phyloP scores from a whole-genome alignment of 1,139 yeast genomes.

The Geotrichum australiense region DNA sequence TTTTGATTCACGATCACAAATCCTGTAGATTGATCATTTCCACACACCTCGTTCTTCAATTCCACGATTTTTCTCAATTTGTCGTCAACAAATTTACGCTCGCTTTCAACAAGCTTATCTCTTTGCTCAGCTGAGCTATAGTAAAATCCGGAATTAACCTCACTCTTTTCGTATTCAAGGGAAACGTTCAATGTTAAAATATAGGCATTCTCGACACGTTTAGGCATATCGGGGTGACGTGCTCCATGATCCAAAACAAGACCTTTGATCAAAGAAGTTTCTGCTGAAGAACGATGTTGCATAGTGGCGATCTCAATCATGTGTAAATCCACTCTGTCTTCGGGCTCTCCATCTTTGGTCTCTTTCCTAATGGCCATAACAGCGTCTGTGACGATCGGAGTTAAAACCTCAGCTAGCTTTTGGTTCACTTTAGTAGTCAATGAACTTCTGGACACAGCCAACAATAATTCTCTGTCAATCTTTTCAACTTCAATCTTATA shows the following conservation, averaged over 20 bases:
- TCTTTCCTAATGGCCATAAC: conserved; percentile 55
- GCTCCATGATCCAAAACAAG: conserved; percentile 97
- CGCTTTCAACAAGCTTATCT: conserved; percentile 89
- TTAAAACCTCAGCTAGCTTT: conserved; percentile 69
- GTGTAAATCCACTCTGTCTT: conserved; percentile 69
- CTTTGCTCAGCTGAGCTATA: conserved; percentile 95
- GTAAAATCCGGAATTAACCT: conserved; percentile 93
- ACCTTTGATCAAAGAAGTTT: conserved; percentile 79
- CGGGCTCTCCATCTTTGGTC: conserved; percentile 48
- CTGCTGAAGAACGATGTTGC: conserved; percentile 86
- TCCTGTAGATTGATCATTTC: conserved; percentile 61
- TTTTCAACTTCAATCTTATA: conserved; percentile 42
- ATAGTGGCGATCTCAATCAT: conserved; percentile 98
- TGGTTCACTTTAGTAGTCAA: conserved; percentile 75
- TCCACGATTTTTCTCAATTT: conserved; percentile 87
- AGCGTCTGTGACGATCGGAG: conserved; percentile 96
- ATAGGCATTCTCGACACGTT: conserved; percentile 70
- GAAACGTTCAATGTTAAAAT: conserved; percentile 88
- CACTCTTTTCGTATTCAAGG: conserved; percentile 95
- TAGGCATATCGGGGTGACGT: conserved; percentile 99
- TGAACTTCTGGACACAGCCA: conserved; percentile 89
- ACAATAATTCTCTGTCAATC: conserved; percentile 78
- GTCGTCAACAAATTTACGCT: conserved; percentile 90
- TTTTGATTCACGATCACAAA: conserved; percentile 96
- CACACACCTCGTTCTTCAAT: conserved; percentile 86